Evolutionary conservation across 2,329 filamentous ascomycete genomes (phyloP), one percentile per base, ranked within the genome.

Genomic region (Ilyonectria sp.): DNA sequence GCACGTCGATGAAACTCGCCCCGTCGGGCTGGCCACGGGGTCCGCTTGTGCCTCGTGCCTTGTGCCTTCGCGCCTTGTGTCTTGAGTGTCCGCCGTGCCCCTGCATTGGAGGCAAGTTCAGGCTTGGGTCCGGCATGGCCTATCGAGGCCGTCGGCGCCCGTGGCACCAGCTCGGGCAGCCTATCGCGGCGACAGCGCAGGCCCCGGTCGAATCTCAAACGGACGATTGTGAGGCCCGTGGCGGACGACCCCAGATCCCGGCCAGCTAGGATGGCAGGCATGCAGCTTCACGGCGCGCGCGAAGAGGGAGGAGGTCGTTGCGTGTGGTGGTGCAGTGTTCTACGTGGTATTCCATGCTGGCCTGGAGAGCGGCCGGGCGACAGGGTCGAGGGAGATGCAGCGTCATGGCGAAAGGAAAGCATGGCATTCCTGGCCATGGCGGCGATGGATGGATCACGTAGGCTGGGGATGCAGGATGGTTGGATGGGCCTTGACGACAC

Each of bases 181-280:
- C 68, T 69, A 71, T 73, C 65, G 44, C 50, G 44, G 23, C 44
- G 15, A 29, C 19, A 6, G 21, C 33, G 31, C 46, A 23, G 60
- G 62, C 69, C 67, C 73, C 67, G 60, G 73, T 69, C 63, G 50
- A 68, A 74, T 53, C 71, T 75, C 69, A 74, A 75, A 75, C 73
- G 69, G 52, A 55, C 63, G 60, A 69, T 50, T 44, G 8, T 46
- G 40, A 61, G 68, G 68, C 61, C 40, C 29, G 49, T 21, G 8
- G 26, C 23, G 17, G 33, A 11, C 35, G 57, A 46, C 57, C 47
- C 62, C 31, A 11, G 62, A 59, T 55, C 62, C 52, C 29, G 47
- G 61, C 44, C 35, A 37, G 54, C 40, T 19, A 40, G 13, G 10
- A 6, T 40, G 13, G 37, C 8, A 43, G 15, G 40, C 40, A n/a